phyloP scores from a whole-genome alignment of 2,329 filamentous ascomycete genomes.

The Fusarium sp. region DNA sequence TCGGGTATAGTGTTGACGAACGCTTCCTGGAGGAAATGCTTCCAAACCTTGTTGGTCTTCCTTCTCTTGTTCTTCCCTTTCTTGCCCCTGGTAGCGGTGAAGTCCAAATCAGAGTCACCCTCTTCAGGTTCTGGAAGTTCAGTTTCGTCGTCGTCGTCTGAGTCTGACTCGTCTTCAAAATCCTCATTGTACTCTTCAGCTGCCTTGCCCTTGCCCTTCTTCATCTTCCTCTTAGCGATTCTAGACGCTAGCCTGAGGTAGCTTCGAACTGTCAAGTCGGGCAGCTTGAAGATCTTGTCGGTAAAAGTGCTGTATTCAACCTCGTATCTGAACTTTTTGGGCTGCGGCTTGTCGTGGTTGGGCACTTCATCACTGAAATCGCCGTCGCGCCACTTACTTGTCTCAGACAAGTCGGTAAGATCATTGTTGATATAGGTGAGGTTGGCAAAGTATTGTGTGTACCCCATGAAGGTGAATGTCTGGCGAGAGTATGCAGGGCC shows the following conservation, averaged over 20 bases:
- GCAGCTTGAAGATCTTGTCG: constrained; percentile 78
- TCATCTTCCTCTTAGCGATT: constrained; percentile 64
- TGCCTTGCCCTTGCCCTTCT: constrained; percentile 37
- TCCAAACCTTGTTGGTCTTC: constrained; percentile 75
- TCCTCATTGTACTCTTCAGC: constrained; percentile 29
- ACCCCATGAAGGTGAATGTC: constrained; percentile 79
- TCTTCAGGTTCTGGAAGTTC: constrained; percentile 32
- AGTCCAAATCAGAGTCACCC: constrained; percentile 30
- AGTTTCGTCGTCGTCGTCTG: constrained; percentile 32
- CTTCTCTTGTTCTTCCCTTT: constrained; percentile 57
- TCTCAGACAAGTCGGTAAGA: constrained; percentile 51
- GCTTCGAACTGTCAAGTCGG: constrained; percentile 85
- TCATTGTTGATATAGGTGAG: constrained; percentile 89
- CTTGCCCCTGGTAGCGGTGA: constrained; percentile 19
- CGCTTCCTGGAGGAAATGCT: constrained; percentile 79
- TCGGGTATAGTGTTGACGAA: constrained; percentile 79
- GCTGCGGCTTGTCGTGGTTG: constrained; percentile 62
- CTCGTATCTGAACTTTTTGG: constrained; percentile 76
- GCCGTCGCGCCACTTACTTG: constrained; percentile 70
- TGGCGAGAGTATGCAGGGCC: constrained; percentile 93
- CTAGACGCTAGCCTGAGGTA: constrained; percentile 81
- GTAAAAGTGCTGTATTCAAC: constrained; percentile 87
- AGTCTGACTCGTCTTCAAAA: constrained; percentile 43
- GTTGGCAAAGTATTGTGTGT: constrained; percentile 93
- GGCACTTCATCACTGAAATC: constrained; percentile 68